Base-by-base conservation (phyloP, 441 rosid species). In the Jatropha podagrica region DNA sequence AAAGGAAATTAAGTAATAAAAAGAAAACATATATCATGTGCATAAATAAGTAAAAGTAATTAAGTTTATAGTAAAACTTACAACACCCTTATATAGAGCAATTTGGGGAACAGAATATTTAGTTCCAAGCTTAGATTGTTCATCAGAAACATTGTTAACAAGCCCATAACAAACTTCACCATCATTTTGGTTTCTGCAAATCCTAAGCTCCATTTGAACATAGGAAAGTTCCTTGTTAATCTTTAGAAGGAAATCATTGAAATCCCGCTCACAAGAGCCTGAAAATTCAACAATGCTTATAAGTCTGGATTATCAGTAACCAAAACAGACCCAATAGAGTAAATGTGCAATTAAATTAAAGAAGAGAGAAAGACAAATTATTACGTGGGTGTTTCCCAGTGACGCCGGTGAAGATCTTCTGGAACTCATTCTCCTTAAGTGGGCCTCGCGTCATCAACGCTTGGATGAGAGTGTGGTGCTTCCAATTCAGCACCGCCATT, bases 81-180 rank as follows among this genome's bases (percentile, higher is more conserved):
- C 99, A 81, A 92, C 84, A 65, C 87, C 94, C 85, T 89, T 93
- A 68, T 87, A 95, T 74, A 89, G 85, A 37, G 96, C 90, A 80
- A 95, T 89, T 85, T 95, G 98, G 0, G 88, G 97, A 83, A 89
- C 92, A 20, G 96, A 85, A 79, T 89, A 95, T 44, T 86, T 87
- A 0, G 97, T 89, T 51, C 98, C 99, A 40, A 93, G 95, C 86
- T 95, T 87, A 15, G 98, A 93, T 55, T 95, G 97, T n/a, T 92
- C 97, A 60, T 95, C 98, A 0, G 96, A 80, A 14, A 92, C 88
- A 74, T 80, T 88, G 81, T 95, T 95, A 60, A 93, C 96, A 54
- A 95, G 77, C 26, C 99, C 99, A 74, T 89, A 95, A 75, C 81
- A 91, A 68, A 93, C 87, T 73, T 64, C 80, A 13, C 98, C 97